Evolutionary conservation across 2,329 filamentous ascomycete species (phyloP), one percentile per base, ranked within the genome.

Genomic region (Talaromyces verruculosus): DNA sequence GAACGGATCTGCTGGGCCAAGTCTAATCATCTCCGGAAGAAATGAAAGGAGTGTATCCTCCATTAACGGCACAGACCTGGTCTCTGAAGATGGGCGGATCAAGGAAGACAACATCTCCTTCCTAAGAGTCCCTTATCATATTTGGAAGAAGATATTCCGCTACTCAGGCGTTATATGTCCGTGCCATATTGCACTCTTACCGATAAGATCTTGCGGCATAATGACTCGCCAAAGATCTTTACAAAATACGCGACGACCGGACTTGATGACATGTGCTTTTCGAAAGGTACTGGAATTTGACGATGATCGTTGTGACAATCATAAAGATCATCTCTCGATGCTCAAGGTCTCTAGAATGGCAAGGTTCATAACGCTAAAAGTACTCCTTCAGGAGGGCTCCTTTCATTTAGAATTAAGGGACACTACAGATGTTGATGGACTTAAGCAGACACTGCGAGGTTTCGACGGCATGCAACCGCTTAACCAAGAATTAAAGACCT

Each of bases 121-220:
- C 7, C 58, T 37, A 17, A n/a, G 47, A 17, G 37, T 65, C 3
- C 58, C 64, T 11, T 61, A 47, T n/a, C 28, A 61, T 5, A 57
- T 65, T n/a, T 65, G 69, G 59, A 66, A 66, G 19, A 69, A 47
- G 17, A 72, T 75, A 35, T 67, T 74, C 17, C 28, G 65, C 33
- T 71, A 72, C 58, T 66, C 67, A 37, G 69, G 69, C 2, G 66
- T 75, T 8, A 39, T 72, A 45, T 68, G 72, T 15, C 63, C 67
- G 10, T 73, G 72, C 37, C 53, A 69, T 28, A 70, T 73, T 58
- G 60, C 33, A 22, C 33, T 58, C 4, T 13, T 58, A 39, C 33
- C 53, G 4, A 22, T 39, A 13, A 17, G 30, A 19, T 15, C n/a
- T 19, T 19, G 7, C n/a, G 17, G 17, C 43, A 47, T 7, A 11